These are phyloP conservation scores for Phoma sp. DNA, from an alignment of 2,329 filamentous ascomycete genomes.

Conservation along the genomic window DNA sequence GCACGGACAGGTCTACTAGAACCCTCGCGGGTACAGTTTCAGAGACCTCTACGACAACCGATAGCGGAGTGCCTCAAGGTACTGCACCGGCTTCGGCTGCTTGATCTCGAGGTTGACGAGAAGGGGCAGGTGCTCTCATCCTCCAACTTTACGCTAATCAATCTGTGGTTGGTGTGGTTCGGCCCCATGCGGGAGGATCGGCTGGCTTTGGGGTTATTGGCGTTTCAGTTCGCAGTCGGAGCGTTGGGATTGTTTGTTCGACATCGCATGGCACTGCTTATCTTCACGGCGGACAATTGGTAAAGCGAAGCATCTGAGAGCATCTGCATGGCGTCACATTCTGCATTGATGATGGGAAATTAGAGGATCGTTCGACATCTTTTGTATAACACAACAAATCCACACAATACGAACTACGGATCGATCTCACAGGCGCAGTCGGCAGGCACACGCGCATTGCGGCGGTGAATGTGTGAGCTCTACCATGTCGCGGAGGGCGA, in stretches of 20 bases:
- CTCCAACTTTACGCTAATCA: slow-evolving; percentile 91
- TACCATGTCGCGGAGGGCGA: slow-evolving; percentile 16
- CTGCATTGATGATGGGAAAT: neutral
- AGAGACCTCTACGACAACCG: slow-evolving; percentile 71
- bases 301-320: slow-evolving; percentile 21
- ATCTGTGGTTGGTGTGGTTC: slow-evolving; percentile 95
- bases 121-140: slow-evolving; percentile 77
- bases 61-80: slow-evolving; percentile 71
- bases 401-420: slow-evolving; percentile 2
- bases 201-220: slow-evolving; percentile 79
- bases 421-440: slow-evolving; percentile 2
- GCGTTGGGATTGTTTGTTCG: slow-evolving; percentile 84
- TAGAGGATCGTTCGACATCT: neutral
- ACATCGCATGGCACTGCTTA: slow-evolving; percentile 82
- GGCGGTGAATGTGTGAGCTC: slow-evolving; percentile 3
- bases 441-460: slow-evolving; percentile 2
- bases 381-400: slow-evolving; percentile 1
- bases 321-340: slow-evolving; percentile 6
- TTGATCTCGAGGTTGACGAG: slow-evolving; percentile 72
- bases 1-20: slow-evolving; percentile 83
- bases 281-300: slow-evolving; percentile 89
- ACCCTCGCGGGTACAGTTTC: slow-evolving; percentile 80
- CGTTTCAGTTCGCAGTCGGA: slow-evolving; percentile 78
- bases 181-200: slow-evolving; percentile 88
- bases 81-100: slow-evolving; percentile 71